Percentiles rank a stretch among this genome's conserved stretches.
phyloP scores from a whole-genome alignment of 345 rosid species.

The Heritiera fomes region DNA sequence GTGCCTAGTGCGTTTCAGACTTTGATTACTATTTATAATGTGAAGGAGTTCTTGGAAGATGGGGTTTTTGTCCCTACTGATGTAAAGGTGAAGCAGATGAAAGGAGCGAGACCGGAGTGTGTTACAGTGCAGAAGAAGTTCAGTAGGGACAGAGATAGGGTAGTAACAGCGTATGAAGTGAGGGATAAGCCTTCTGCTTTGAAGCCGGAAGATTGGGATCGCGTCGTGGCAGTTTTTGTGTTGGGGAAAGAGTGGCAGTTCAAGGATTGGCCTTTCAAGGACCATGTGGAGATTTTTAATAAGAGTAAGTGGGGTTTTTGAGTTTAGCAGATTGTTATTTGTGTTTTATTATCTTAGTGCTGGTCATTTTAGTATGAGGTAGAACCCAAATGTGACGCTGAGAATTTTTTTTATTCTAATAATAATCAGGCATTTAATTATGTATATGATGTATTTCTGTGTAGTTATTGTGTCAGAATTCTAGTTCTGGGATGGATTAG shows the following conservation, averaged over 20 bases:
- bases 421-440: background rate
- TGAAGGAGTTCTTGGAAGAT: conserved; percentile 92
- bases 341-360: background rate
- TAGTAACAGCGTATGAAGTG: conserved; percentile 88
- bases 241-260: conserved; percentile 99
- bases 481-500: background rate
- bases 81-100: conserved; percentile 88
- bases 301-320: conserved; percentile 55
- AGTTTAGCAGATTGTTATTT: conserved; percentile 10
- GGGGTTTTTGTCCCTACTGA: conserved; percentile 82
- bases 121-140: conserved; percentile 97
- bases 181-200: conserved; percentile 89
- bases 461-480: background rate
- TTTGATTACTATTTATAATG: conserved; percentile 84
- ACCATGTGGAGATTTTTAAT: conserved; percentile 88
- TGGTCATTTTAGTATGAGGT: background rate
- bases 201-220: conserved; percentile 89
- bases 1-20: conserved; percentile 96
- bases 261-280: conserved; percentile 98
- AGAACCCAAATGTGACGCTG: background rate
- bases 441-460: conserved; percentile 13
- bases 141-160: conserved; percentile 82
- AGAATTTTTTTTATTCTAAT: background rate
- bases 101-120: conserved; percentile 81
- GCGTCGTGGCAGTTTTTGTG: conserved; percentile 87